Evolutionary conservation across 176 grass and related monocot genomes (phyloP).

Genomic region (Melocanna baccifera): DNA sequence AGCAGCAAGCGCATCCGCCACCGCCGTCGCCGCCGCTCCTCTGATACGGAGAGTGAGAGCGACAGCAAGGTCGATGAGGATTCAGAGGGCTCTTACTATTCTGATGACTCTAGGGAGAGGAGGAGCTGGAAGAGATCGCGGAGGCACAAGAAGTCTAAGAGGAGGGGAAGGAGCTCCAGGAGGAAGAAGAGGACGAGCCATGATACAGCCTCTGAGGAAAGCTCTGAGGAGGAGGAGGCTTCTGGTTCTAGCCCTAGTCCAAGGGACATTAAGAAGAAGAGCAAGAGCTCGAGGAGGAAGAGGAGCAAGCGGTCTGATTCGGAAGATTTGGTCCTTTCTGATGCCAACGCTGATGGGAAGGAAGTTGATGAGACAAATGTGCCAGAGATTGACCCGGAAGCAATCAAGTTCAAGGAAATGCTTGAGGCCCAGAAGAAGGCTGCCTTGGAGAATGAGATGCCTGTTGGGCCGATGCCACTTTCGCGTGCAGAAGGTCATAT

Average conservation of each 20-base stretch:
- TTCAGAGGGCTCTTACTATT: slow-evolving; percentile 48
- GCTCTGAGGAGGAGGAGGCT: slow-evolving; percentile 46
- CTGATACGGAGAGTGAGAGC: slow-evolving; percentile 33
- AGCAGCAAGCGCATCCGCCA: slow-evolving; percentile 43
- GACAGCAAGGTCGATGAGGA: slow-evolving; percentile 44
- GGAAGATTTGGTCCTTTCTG: slow-evolving; percentile 36
- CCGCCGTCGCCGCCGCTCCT: background rate
- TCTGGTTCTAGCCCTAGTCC: slow-evolving; percentile 34
- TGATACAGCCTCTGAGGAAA: slow-evolving; percentile 24
- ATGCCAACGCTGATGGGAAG: slow-evolving; percentile 35
- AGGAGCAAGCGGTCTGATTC: slow-evolving; percentile 42
- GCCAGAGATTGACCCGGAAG: slow-evolving; percentile 71
- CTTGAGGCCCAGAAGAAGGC: slow-evolving; percentile 90
- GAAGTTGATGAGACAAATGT: slow-evolving; percentile 36
- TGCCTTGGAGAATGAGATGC: slow-evolving; percentile 66
- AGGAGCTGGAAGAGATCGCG: slow-evolving; percentile 52
- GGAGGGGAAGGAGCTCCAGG: slow-evolving; percentile 44
- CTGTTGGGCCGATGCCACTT: slow-evolving; percentile 77
- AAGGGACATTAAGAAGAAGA: slow-evolving; percentile 38
- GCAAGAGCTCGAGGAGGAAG: slow-evolving; percentile 41
- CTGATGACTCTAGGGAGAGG: slow-evolving; percentile 45
- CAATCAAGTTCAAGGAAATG: slow-evolving; percentile 83
- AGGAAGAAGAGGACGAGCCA: slow-evolving; percentile 39
- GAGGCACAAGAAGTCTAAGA: slow-evolving; percentile 46
- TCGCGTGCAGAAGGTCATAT: slow-evolving; percentile 80